phyloP scores from a whole-genome alignment of 331 rosid species.

The Malus hybrid region DNA sequence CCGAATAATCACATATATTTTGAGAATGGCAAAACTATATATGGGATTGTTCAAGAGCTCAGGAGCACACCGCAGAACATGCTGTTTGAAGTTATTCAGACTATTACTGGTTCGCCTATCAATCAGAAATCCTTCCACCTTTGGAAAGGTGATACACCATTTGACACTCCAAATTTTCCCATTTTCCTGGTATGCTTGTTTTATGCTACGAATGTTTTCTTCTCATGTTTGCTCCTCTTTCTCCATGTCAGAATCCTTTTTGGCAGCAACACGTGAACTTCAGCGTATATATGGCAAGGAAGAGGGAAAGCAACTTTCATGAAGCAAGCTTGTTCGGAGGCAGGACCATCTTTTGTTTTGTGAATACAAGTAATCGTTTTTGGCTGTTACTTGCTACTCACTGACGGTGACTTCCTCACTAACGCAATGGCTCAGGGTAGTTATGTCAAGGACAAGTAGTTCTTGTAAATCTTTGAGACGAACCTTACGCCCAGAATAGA shows the following conservation, averaged over 20 bases:
- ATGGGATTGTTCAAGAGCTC: slow-evolving; percentile 75
- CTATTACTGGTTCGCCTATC: slow-evolving; percentile 61
- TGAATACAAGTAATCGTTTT: slow-evolving; percentile 26
- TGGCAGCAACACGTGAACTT: slow-evolving; percentile 68
- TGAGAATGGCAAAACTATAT: slow-evolving; percentile 75
- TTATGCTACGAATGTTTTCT: not conserved
- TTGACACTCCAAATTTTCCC: not conserved
- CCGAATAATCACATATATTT: slow-evolving; percentile 79
- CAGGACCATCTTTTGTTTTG: slow-evolving; percentile 26
- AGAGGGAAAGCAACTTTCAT: slow-evolving; percentile 34
- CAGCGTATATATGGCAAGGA: slow-evolving; percentile 55
- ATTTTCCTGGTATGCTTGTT: not conserved
- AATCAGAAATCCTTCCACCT: slow-evolving; percentile 63
- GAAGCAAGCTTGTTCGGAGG: slow-evolving; percentile 14
- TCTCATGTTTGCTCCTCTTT: slow-evolving; percentile 8
- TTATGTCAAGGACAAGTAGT: slow-evolving; percentile 13
- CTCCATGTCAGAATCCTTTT: slow-evolving; percentile 45
- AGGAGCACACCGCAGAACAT: slow-evolving; percentile 63
- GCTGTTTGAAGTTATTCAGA: slow-evolving; percentile 64
- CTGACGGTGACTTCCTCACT: slow-evolving; percentile 11
- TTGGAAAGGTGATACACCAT: slow-evolving; percentile 54
- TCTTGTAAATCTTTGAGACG: slow-evolving; percentile 12
- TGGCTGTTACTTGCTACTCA: slow-evolving; percentile 21
- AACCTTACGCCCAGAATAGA: slow-evolving; percentile 14
- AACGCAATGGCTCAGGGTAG: not conserved